These are phyloP conservation scores for Dactylellina haptotyla DNA, from an alignment of 2,329 filamentous ascomycete genomes.

Conservation along the genomic window DNA sequence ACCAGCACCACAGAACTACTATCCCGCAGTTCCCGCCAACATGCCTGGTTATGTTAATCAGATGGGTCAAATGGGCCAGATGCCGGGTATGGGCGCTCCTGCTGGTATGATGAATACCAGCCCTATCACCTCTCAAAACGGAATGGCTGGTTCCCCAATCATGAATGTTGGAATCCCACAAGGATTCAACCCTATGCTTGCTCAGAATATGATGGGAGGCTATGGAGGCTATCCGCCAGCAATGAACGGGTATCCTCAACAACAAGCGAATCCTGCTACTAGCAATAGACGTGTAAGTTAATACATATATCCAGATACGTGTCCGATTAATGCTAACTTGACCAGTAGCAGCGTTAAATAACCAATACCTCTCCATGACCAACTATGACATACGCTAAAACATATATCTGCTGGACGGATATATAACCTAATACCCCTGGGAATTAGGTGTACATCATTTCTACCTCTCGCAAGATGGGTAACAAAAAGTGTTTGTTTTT, in stretches of 20 bases:
- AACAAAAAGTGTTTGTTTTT: constrained; percentile 28
- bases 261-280: constrained; percentile 46
- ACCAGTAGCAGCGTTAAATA: constrained; percentile 36
- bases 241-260: constrained; percentile 56
- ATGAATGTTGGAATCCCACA: constrained; percentile 56
- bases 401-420: constrained; percentile 43
- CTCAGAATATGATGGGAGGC: constrained; percentile 57
- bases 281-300: constrained; percentile 51
- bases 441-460: constrained; percentile 21
- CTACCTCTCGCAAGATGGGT: neutral
- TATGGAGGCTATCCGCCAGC: constrained; percentile 56
- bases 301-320: neutral
- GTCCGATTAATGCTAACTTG: constrained; percentile 13
- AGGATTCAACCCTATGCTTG: constrained; percentile 57
- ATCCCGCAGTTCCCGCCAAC: constrained; percentile 43
- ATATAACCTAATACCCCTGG: constrained; percentile 2
- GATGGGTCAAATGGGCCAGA: constrained; percentile 53
- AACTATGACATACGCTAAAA: constrained; percentile 6
- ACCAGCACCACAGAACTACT: constrained; percentile 43
- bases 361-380: constrained; percentile 1
- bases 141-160: constrained; percentile 55
- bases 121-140: constrained; percentile 56
- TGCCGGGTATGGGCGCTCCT: constrained; percentile 37
- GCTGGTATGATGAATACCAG: constrained; percentile 55
- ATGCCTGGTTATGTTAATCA: constrained; percentile 48